These are phyloP conservation scores for Monosporascus sp. DNA, from an alignment of 2,329 filamentous ascomycete genomes.

Conservation along the genomic window DNA sequence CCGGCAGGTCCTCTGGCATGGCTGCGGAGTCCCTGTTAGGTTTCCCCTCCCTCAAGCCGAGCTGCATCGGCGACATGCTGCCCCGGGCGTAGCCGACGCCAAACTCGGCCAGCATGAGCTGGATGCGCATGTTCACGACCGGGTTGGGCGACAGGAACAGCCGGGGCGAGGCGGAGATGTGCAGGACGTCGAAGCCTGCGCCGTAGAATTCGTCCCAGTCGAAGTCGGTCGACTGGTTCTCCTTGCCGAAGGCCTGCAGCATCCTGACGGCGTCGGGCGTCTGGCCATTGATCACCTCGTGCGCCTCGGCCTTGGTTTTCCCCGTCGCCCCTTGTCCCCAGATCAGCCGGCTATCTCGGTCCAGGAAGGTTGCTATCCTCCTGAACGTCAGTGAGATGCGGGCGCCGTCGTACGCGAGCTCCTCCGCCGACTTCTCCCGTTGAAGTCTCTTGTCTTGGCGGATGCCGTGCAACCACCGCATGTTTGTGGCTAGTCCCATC, in stretches of 20 bases:
- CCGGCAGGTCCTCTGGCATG: conserved; percentile 18
- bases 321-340: conserved; percentile 86
- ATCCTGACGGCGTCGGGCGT: conserved; percentile 60
- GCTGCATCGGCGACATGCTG: conserved; percentile 23
- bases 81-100: conserved; percentile 39
- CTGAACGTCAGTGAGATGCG: conserved; percentile 92
- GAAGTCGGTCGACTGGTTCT: conserved; percentile 71
- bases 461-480: conserved; percentile 88
- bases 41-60: conserved; percentile 21
- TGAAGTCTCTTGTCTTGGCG: conserved; percentile 73
- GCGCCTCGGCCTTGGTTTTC: conserved; percentile 59
- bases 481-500: conserved; percentile 77
- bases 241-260: conserved; percentile 73
- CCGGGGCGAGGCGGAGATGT: conserved; percentile 49
- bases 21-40: conserved; percentile 8
- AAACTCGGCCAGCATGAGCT: conserved; percentile 45
- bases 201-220: conserved; percentile 76
- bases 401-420: conserved; percentile 67
- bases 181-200: conserved; percentile 75
- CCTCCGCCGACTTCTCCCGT: conserved; percentile 61
- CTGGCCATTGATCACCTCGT: conserved; percentile 64
- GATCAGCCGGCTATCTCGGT: conserved; percentile 58
- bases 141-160: conserved; percentile 45
- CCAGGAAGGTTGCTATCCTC: conserved; percentile 78
- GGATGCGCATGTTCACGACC: conserved; percentile 44